Percentiles rank a stretch among this genome's conserved stretches.
phyloP scores from a whole-genome alignment of 768 basidiomycete species.

The Tricholoma matsutake region DNA sequence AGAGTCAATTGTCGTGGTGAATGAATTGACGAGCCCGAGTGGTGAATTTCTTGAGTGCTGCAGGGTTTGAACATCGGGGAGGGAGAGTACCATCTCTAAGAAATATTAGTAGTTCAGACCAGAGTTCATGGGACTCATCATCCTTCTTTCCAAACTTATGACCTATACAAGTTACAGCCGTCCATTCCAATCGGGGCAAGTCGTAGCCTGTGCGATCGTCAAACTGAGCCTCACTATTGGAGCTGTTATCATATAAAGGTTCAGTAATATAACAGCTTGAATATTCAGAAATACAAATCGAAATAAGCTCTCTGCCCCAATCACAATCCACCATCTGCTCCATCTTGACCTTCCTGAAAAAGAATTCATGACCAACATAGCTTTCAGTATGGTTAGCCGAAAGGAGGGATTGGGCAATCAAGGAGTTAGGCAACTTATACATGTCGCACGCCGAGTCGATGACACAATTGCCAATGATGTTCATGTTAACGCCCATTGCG shows the following conservation, averaged over 20 bases:
- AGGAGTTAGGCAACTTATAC: too few relatives aligned
- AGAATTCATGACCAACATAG: too few relatives aligned
- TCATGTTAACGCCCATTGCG: too few relatives aligned
- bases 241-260: not conserved
- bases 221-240: too few relatives aligned
- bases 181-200: not conserved
- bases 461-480: too few relatives aligned
- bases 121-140: constrained; percentile 1
- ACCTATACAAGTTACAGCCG: not conserved
- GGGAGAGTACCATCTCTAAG: not conserved
- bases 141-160: constrained; percentile 11
- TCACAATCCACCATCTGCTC: not conserved
- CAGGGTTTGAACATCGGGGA: not conserved
- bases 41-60: not conserved
- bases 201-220: too few relatives aligned
- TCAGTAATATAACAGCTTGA: constrained; percentile 12
- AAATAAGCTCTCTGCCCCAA: constrained; percentile 9
- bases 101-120: constrained; percentile 13
- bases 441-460: too few relatives aligned
- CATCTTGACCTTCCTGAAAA: too few relatives aligned
- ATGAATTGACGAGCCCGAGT: constrained; percentile 14
- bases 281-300: not conserved
- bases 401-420: too few relatives aligned
- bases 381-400: too few relatives aligned
- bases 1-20: constrained; percentile 16